These are phyloP conservation scores for Lactifluus echinatus DNA, from an alignment of 768 basidiomycete genomes.

Conservation along the genomic window DNA sequence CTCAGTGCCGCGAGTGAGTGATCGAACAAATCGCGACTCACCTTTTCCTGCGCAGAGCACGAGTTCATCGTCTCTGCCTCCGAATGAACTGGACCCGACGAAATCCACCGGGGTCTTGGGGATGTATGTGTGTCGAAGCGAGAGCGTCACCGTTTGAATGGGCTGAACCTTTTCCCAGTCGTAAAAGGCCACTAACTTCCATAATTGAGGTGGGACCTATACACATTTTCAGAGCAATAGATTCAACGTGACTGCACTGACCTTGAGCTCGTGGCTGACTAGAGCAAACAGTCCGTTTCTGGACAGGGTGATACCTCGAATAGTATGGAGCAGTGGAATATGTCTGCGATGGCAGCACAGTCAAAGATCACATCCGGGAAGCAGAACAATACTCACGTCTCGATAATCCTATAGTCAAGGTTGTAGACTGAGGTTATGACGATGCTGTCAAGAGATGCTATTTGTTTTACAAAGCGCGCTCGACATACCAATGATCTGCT, in stretches of 20 bases:
- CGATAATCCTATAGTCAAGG: constrained; percentile 50
- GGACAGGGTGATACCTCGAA: constrained; percentile 63
- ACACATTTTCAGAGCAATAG: neutral
- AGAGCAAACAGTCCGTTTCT: constrained; percentile 56
- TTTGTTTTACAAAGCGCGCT: neutral
- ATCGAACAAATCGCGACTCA: constrained; percentile 21
- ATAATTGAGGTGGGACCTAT: constrained; percentile 67
- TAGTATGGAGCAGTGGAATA: constrained; percentile 64
- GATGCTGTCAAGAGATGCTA: neutral
- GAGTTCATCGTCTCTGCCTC: constrained; percentile 69
- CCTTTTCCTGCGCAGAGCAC: constrained; percentile 75
- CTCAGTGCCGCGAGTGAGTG: constrained; percentile 1
- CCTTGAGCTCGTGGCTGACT: constrained; percentile 69
- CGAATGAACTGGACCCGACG: constrained; percentile 76
- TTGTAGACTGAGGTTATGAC: constrained; percentile 46
- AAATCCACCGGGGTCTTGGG: constrained; percentile 63
- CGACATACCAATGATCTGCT: constrained; percentile 58
- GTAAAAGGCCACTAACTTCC: constrained; percentile 59
- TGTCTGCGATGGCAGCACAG: constrained; percentile 35
- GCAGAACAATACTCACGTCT: constrained; percentile 40
- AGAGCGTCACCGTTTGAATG: constrained; percentile 23
- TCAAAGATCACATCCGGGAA: neutral
- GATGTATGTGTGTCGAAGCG: constrained; percentile 62
- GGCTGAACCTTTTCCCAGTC: constrained; percentile 37
- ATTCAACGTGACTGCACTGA: constrained; percentile 21